Evolutionary conservation across 2,329 filamentous ascomycete genomes (phyloP).

Genomic region (Thelonectria blattea): DNA sequence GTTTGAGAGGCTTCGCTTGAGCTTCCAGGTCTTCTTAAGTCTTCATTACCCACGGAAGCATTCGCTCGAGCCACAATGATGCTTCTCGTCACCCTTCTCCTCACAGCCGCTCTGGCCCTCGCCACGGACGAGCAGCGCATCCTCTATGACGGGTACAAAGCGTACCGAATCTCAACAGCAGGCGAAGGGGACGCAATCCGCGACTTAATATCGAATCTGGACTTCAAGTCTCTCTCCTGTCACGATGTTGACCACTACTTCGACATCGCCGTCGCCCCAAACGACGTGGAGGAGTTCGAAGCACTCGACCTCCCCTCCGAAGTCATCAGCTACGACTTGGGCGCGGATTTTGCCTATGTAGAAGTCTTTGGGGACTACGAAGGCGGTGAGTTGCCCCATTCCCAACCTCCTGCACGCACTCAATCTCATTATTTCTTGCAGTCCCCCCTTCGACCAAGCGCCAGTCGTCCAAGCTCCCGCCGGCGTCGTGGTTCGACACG

Average conservation of each 20-base stretch:
- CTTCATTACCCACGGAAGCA: neutral
- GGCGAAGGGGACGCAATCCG: constrained; percentile 27
- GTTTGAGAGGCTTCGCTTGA: neutral
- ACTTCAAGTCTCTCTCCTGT: constrained; percentile 30
- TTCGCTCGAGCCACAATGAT: constrained; percentile 6
- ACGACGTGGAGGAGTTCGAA: constrained; percentile 29
- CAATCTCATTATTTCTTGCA: neutral
- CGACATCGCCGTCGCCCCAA: constrained; percentile 36
- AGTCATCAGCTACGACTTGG: constrained; percentile 33
- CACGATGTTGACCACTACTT: constrained; percentile 28
- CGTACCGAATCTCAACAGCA: constrained; percentile 28
- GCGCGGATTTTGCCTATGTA: constrained; percentile 32
- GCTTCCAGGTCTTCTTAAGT: neutral
- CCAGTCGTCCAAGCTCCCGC: constrained; percentile 17
- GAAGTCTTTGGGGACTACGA: constrained; percentile 25
- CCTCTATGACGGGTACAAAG: constrained; percentile 36
- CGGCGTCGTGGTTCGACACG: constrained; percentile 53
- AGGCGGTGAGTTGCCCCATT: constrained; percentile 9
- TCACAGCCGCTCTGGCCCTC: constrained; percentile 1
- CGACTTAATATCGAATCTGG: constrained; percentile 28
- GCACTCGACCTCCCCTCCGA: constrained; percentile 30
- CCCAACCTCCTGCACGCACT: too few species aligned
- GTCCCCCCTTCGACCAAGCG: neutral
- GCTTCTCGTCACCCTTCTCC: neutral
- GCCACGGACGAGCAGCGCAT: constrained; percentile 15